A percentile compares a stretch with the other conserved stretches of the same genome.
Evolutionary conservation across 345 rosid genomes (phyloP).

Genomic region (Melastoma malabathricum): DNA sequence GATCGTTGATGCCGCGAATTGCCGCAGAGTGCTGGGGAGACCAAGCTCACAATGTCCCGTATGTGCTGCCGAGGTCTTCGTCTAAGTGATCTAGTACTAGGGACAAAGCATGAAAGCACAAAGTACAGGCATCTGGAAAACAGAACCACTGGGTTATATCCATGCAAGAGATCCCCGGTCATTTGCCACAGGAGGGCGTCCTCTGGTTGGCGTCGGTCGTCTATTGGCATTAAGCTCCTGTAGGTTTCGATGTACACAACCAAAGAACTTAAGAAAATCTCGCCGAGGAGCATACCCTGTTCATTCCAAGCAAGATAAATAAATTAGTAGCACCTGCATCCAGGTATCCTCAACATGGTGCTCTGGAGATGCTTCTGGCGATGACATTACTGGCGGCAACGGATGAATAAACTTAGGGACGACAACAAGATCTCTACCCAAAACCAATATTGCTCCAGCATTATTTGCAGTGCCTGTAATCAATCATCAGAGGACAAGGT

Average conservation of each 20-base stretch:
- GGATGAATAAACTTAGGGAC: constrained; percentile 97
- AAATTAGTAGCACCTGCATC: constrained; percentile 69
- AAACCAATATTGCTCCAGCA: constrained; percentile 93
- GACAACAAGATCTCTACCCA: constrained; percentile 98
- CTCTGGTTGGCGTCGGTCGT: constrained; percentile 95
- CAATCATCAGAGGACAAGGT: constrained; percentile 3
- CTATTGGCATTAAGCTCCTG: constrained; percentile 95
- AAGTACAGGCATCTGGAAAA: background rate
- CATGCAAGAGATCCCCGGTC: constrained; percentile 93
- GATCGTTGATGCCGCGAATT: too few species aligned
- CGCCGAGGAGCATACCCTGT: background rate
- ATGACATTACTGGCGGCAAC: constrained; percentile 82
- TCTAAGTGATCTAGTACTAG: background rate
- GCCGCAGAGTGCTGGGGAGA: too few species aligned
- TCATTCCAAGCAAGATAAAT: background rate
- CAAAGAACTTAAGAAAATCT: background rate
- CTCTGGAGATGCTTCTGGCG: constrained; percentile 90
- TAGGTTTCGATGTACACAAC: constrained; percentile 3
- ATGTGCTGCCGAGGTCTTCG: too few species aligned
- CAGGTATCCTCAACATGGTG: constrained; percentile 89
- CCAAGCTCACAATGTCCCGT: too few species aligned
- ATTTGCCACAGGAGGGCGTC: constrained; percentile 77
- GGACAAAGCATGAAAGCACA: constrained; percentile 1
- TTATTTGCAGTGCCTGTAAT: constrained; percentile 87
- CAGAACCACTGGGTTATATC: constrained; percentile 30